Evolutionary conservation across 2,329 filamentous ascomycete species (phyloP), one percentile per base, ranked within the genome.

Genomic region (Chalaropsis thielavioides): DNA sequence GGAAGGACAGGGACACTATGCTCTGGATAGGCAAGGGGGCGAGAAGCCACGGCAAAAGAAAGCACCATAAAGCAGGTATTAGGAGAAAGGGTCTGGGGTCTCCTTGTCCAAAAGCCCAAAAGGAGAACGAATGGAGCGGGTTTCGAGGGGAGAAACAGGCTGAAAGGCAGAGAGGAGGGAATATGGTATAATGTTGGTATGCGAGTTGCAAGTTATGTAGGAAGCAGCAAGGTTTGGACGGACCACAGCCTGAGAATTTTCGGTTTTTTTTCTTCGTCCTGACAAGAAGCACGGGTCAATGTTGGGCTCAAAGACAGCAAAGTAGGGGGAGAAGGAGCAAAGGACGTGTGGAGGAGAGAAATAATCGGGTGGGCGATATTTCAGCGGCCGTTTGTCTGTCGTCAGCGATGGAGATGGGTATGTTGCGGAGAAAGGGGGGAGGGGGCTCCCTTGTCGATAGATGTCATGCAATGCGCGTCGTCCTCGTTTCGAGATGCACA

Each of bases 11-110:
- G 41, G 27, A 46, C 44, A 11, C 19, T 35, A 10, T 62, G 15
- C 41, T 62, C 27, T 31, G 44, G 41, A 31, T 31, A 62, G 43
- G 60, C 60, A 62, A 62, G 60, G 60, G 59, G 60, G 60, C 60
- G 43, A 46, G 41, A 46, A 43, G 44, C 35, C 60, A 31, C 60
- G 60, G 27, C 60, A 62, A 62, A 49, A 46, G 41, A 27, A 61
- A 61, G 24, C 38, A 62, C 17, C 10, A 24, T 22, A 62, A 62
- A 46, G 60, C 60, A 46, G 60, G 43, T 35, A 31, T 46, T 49
- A 62, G 60, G 60, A 35, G 60, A 62, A 27, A 10, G 22, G 8
- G 40, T 41, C 19, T 62, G 24, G 24, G 60, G 60, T 62, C 40
- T 62, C 60, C 60, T 62, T 62, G 60, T 62, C 44, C 19, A 58